Evolutionary conservation across 495 filamentous ascomycete genomes (phyloP).

Genomic region (Cairneyella variabilis): DNA sequence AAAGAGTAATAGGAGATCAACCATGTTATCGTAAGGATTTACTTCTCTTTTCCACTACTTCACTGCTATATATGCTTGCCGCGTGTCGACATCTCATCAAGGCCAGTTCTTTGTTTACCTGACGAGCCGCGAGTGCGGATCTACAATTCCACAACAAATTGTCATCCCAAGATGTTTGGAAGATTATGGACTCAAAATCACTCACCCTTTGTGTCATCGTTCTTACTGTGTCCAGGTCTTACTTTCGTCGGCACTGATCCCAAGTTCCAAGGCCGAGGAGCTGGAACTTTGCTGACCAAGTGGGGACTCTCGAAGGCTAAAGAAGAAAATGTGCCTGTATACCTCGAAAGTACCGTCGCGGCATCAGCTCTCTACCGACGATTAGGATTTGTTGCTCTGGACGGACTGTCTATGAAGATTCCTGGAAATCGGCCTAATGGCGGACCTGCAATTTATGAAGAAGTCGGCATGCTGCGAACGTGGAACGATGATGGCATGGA

Average conservation of each 20-base stretch:
- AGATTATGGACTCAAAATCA: too few species aligned
- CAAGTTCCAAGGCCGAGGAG: constrained; percentile 37
- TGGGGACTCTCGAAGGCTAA: constrained; percentile 34
- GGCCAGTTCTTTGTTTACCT: too few species aligned
- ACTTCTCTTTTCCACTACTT: neutral
- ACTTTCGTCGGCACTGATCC: constrained; percentile 39
- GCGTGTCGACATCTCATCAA: too few species aligned
- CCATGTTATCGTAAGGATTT: constrained; percentile 31
- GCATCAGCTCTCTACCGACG: constrained; percentile 38
- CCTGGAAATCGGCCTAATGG: neutral
- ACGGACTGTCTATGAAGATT: constrained; percentile 11
- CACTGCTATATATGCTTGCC: too few species aligned
- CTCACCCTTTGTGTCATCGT: too few species aligned
- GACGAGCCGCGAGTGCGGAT: too few species aligned
- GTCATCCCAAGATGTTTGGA: too few species aligned
- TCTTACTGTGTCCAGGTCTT: constrained; percentile 30
- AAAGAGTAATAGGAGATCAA: constrained; percentile 25
- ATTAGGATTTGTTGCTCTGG: constrained; percentile 32
- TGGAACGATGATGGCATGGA: constrained; percentile 9
- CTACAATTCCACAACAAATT: too few species aligned
- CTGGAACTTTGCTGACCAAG: constrained; percentile 33
- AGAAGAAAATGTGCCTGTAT: constrained; percentile 33
- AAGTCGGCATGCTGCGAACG: constrained; percentile 14
- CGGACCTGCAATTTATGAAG: constrained; percentile 11
- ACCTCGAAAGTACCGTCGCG: constrained; percentile 40